A percentile compares a stretch with the other conserved stretches of the same genome.
Evolutionary conservation across 345 rosid species (phyloP).

Genomic region (Pugionium dolabratum): DNA sequence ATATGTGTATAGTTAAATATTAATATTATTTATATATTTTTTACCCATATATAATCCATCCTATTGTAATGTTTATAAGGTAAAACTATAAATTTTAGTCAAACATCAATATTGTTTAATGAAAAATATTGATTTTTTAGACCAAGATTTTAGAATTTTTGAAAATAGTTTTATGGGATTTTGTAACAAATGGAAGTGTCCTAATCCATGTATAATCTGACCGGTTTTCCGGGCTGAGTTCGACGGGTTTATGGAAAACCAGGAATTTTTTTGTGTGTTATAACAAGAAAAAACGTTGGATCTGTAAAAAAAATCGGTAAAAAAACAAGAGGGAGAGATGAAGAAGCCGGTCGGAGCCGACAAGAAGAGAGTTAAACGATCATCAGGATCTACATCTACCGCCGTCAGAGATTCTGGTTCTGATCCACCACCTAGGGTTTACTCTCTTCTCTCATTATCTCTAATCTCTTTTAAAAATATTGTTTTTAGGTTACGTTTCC

Average conservation of each 20-base stretch:
- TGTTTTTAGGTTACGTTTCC: slow-evolving; percentile 27
- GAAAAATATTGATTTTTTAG: not conserved
- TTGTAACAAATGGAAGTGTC: slow-evolving; percentile 17
- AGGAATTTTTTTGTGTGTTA: not conserved
- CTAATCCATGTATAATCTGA: slow-evolving; percentile 2
- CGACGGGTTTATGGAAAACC: slow-evolving; percentile 21
- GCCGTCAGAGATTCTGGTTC: slow-evolving; percentile 65
- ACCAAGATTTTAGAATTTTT: too few relatives aligned
- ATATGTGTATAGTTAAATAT: too few relatives aligned
- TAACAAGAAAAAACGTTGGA: slow-evolving; percentile 27
- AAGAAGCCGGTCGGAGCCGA: slow-evolving; percentile 92
- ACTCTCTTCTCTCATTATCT: slow-evolving; percentile 16
- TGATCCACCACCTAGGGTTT: slow-evolving; percentile 80
- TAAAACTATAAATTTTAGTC: slow-evolving; percentile 10
- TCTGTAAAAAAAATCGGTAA: slow-evolving; percentile 34
- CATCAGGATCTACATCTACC: slow-evolving; percentile 55
- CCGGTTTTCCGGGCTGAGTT: slow-evolving; percentile 15
- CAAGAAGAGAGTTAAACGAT: slow-evolving; percentile 88
- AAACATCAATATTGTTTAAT: not conserved
- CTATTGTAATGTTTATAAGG: not conserved
- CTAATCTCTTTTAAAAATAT: not conserved
- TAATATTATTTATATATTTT: not conserved
- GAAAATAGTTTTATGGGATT: not conserved
- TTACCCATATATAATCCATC: not conserved
- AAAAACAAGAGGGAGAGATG: slow-evolving; percentile 33